Base-by-base conservation (phyloP, 2,329 filamentous ascomycete genomes). In the Aulographum hederae region DNA sequence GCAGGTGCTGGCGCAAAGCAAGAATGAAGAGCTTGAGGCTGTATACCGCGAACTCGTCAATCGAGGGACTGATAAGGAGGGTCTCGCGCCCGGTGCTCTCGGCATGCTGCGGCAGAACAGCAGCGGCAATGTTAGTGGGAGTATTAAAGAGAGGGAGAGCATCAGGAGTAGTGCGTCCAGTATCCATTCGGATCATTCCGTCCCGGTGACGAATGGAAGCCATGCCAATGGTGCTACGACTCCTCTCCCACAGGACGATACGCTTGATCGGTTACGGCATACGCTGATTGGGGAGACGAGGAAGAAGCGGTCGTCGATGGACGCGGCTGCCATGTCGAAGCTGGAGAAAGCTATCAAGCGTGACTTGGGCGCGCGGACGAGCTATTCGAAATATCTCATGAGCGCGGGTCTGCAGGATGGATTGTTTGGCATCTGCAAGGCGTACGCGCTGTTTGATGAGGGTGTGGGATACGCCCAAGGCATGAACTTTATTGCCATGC, bases 401-500 rank as follows among this genome's bases (percentile, higher is more conserved):
- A 79, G 84, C 20, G 78, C 85, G 38, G 85, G 84, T 20, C 71
- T 93, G 27, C 89, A 95, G 52, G 89, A 95, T 45, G 80, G 81
- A 6, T 66, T 98, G 6, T 95, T 93, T 53, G 85, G 85, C 23
- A 72, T 98, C 21, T 98, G 89, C 61, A 98, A 95, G 54, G 85
- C 89, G 2, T 98, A 98, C 55, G 89, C 89, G 11, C 63, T 98
- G 18, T 95, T 85, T 43, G 89, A 98, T 46, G 84, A 93, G 46
- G 78, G 67, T 5, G 89, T 98, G 21, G 86, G 89, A 19, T 98
- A 98, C 52, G 86, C 91, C 0, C 89, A 98, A 53, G 89, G 89
- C 48, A 94, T 98, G 79, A 98, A 95, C 50, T 98, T 98, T 47
- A 71, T 98, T 37, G 79, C 84, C 30, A 95, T 95, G 84, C 89